Percentiles rank a stretch among this genome's conserved stretches.
Conservation (phyloP, 257 asterid species). For the Thymus quinquecostatus region DNA sequence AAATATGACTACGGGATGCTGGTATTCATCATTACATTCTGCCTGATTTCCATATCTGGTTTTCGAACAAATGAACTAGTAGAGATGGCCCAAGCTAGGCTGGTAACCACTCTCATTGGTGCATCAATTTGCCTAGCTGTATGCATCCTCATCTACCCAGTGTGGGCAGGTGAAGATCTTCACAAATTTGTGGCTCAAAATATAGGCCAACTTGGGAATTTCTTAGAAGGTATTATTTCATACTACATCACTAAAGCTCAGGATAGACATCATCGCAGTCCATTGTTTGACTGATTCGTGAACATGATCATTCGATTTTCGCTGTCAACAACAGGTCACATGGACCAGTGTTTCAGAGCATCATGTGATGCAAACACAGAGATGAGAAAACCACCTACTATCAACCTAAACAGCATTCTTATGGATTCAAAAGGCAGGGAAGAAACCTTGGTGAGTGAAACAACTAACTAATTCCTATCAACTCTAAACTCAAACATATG, state of each 20-base stretch:
- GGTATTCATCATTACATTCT: slow-evolving; percentile 67
- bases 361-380: slow-evolving; percentile 33
- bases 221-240: slow-evolving; percentile 56
- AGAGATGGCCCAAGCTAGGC: slow-evolving; percentile 54
- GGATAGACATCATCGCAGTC: not conserved
- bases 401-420: slow-evolving; percentile 48
- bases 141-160: slow-evolving; percentile 61
- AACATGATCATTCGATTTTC: slow-evolving; percentile 6
- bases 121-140: slow-evolving; percentile 54
- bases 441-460: slow-evolving; percentile 63
- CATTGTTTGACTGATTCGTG: not conserved
- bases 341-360: slow-evolving; percentile 4
- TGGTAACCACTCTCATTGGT: slow-evolving; percentile 65
- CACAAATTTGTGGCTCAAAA: slow-evolving; percentile 57
- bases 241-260: not conserved
- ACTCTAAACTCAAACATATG: not conserved
- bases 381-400: slow-evolving; percentile 24
- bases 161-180: slow-evolving; percentile 87
- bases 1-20: slow-evolving; percentile 77
- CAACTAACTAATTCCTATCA: not conserved
- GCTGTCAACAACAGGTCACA: slow-evolving; percentile 34
- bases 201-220: slow-evolving; percentile 56
- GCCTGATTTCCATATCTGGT: slow-evolving; percentile 69
- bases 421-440: slow-evolving; percentile 62
- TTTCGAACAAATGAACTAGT: slow-evolving; percentile 52